Evolutionary conservation across 345 rosid species (phyloP), one percentile per base, ranked within the genome.

Genomic region (Aquilaria sinensis): DNA sequence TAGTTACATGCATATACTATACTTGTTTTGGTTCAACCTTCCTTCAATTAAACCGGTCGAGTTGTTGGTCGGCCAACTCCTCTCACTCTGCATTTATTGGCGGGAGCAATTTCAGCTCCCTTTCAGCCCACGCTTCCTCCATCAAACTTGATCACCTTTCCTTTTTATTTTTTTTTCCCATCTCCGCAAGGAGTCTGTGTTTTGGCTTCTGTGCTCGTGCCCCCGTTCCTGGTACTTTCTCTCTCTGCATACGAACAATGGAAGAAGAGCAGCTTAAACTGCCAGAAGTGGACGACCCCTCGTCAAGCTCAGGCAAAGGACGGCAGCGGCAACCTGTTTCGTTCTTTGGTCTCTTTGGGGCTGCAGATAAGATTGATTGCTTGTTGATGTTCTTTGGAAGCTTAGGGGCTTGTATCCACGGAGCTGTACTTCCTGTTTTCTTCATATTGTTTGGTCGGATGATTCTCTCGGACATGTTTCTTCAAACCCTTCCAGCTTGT

Each of bases 401-500:
- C 53, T 47, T 78, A 54, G 97, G 92, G 0, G 76, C 92, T 0
- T 81, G 75, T 65, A n/a, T 81, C 11, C 96, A 84, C 13, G 97
- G 97, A 6, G 85, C 80, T 15, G 79, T 86, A 4, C 87, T 87
- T 68, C 97, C 97, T 0, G 70, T 81, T 11, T 88, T 90, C 74
- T 81, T 88, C 48, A 49, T 85, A 47, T 73, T 88, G 70, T 85
- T 88, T 10, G 93, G 87, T 47, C 76, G 69, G 34, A 70, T 87
- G 92, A 85, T 75, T 84, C 96, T 63, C 74, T 90, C 3, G 97
- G 96, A 2, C 74, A 70, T 61, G 63, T 83, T 33, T 82, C 83
- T 65, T 67, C 78, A 4, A 53, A 87, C 74, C 80, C 90, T 68
- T 81, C 70, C 10, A 57, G 50, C 53, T 37, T 84, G 69, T 79